phyloP scores from a whole-genome alignment of 768 basidiomycete genomes.

The Suillus ampliporus region DNA sequence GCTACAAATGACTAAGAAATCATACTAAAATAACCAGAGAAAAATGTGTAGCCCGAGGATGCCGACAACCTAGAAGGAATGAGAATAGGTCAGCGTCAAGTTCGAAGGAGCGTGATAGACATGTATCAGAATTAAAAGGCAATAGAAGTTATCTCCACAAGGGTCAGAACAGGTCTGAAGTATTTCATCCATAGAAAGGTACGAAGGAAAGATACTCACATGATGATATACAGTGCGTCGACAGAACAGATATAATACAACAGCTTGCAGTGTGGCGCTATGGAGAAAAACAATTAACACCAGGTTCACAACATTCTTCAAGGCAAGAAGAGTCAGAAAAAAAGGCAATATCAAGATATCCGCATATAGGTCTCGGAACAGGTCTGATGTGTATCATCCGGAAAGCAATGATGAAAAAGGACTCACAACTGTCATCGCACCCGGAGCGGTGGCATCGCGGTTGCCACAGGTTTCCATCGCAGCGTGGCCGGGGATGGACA shows the following conservation, averaged over 20 bases:
- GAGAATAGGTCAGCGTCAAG: not conserved
- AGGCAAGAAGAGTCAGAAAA: slow-evolving; percentile 40
- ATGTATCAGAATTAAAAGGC: slow-evolving; percentile 4
- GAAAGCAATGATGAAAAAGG: slow-evolving; percentile 20
- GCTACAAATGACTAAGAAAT: not conserved
- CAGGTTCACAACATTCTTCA: slow-evolving; percentile 1
- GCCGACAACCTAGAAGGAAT: slow-evolving; percentile 4
- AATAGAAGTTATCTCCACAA: slow-evolving; percentile 14
- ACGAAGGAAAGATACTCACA: slow-evolving; percentile 6
- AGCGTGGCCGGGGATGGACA: slow-evolving; percentile 49
- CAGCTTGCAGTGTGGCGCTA: slow-evolving; percentile 10
- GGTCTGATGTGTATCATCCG: slow-evolving; percentile 80
- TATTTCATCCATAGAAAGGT: slow-evolving; percentile 7
- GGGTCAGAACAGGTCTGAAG: slow-evolving; percentile 17
- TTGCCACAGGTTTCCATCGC: slow-evolving; percentile 58
- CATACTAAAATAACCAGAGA: not conserved
- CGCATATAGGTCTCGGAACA: slow-evolving; percentile 72
- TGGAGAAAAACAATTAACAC: slow-evolving; percentile 14
- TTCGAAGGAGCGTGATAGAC: not conserved
- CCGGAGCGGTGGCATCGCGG: slow-evolving; percentile 59
- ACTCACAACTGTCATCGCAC: slow-evolving; percentile 34
- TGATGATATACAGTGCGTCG: slow-evolving; percentile 9
- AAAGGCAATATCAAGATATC: slow-evolving; percentile 70
- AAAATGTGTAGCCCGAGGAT: not conserved
- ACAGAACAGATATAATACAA: not conserved